Percentiles rank a stretch among this genome's conserved stretches.
Conservation (phyloP, 2,329 filamentous ascomycete species). For the Pezicula neosporulosa region DNA sequence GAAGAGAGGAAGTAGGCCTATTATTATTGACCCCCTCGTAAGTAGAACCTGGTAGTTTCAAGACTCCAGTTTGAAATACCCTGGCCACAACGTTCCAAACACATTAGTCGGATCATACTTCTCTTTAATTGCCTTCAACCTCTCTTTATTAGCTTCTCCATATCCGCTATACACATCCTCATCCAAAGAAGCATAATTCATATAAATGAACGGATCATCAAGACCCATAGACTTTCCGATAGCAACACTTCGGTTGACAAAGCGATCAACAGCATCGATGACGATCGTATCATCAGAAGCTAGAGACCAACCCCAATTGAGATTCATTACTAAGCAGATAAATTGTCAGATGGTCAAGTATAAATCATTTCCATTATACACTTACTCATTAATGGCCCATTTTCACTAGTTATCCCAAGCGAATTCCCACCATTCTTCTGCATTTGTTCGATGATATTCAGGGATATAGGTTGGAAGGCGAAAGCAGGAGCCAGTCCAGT, state of each 20-base stretch:
- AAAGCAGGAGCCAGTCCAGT: constrained; percentile 11
- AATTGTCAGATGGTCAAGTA: neutral
- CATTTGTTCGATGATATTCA: constrained; percentile 16
- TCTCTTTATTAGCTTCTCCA: constrained; percentile 28
- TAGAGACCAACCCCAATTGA: constrained; percentile 10
- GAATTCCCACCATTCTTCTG: constrained; percentile 18
- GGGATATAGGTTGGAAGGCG: constrained; percentile 17
- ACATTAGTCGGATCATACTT: constrained; percentile 25
- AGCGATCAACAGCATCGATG: constrained; percentile 1
- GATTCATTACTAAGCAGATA: constrained; percentile 8
- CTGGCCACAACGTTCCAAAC: constrained; percentile 20
- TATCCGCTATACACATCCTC: constrained; percentile 33
- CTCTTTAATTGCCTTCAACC: constrained; percentile 14
- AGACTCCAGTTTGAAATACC: constrained; percentile 14
- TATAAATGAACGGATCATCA: constrained; percentile 23
- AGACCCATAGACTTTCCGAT: constrained; percentile 8
- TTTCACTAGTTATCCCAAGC: constrained; percentile 13
- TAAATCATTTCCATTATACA: neutral
- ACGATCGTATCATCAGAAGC: constrained; percentile 9
- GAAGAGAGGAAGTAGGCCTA: too few species aligned
- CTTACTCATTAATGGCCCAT: constrained; percentile 15
- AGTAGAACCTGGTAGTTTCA: too few species aligned
- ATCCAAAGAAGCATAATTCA: constrained; percentile 33
- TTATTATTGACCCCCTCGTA: too few species aligned
- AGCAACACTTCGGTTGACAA: constrained; percentile 4